Percentiles rank a stretch among this genome's conserved stretches.
Conservation (phyloP, 1,284 basidiomycete genomes). For the Ceratobasidium sp. region DNA sequence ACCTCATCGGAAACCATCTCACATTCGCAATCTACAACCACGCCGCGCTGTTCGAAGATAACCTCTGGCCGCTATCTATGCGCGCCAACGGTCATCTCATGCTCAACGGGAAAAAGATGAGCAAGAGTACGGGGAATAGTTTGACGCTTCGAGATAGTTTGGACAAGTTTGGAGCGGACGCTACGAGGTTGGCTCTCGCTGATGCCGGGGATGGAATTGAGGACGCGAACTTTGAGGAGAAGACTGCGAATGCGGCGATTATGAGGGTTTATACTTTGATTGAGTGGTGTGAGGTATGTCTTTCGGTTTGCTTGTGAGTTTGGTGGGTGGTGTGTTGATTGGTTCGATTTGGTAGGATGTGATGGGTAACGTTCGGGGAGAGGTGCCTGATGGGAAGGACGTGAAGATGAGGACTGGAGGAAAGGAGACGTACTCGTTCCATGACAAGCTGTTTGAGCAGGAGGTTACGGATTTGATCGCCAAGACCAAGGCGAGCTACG, state of each 20-base stretch:
- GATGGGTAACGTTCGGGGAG: constrained; percentile 62
- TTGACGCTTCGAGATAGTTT: constrained; percentile 83
- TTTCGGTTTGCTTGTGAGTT: not conserved
- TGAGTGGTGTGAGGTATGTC: constrained; percentile 86
- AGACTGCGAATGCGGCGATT: constrained; percentile 98
- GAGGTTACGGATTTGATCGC: constrained; percentile 91
- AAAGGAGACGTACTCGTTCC: constrained; percentile 68
- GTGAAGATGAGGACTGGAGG: constrained; percentile 71
- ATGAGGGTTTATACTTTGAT: constrained; percentile 92
- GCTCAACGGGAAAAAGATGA: constrained; percentile 99
- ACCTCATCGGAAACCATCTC: constrained; percentile 95
- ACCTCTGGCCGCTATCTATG: constrained; percentile 93
- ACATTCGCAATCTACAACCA: constrained; percentile 97
- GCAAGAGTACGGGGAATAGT: constrained; percentile 93
- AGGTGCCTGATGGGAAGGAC: constrained; percentile 58
- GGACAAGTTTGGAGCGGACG: constrained; percentile 92
- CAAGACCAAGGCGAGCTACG: constrained; percentile 82
- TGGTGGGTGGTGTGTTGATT: not conserved
- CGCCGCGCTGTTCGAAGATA: constrained; percentile 92
- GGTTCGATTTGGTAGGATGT: constrained; percentile 79
- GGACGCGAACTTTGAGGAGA: constrained; percentile 99
- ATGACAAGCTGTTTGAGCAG: constrained; percentile 91
- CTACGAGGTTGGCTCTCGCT: constrained; percentile 91
- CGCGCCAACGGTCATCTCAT: constrained; percentile 97
- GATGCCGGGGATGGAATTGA: constrained; percentile 98